Conservation (phyloP, 768 basidiomycete genomes). For the Fomitopsis serialis region DNA sequence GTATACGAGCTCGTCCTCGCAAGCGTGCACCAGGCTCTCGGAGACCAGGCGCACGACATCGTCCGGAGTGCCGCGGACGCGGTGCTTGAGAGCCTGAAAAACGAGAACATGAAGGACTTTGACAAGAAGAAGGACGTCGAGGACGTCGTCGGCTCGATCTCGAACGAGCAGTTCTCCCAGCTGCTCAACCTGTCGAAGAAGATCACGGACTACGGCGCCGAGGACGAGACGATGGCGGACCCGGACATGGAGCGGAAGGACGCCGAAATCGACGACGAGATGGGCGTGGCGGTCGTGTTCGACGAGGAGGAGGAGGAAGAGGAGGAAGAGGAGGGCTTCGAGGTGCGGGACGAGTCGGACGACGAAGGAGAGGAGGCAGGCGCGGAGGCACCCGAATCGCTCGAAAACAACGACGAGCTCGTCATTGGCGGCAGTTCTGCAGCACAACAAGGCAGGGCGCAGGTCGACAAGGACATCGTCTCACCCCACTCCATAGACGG, state of each 20-base stretch:
- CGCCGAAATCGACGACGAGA: slow-evolving; percentile 90
- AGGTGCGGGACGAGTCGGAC: slow-evolving; percentile 79
- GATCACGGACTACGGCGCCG: slow-evolving; percentile 91
- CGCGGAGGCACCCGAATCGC: slow-evolving; percentile 41
- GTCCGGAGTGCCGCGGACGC: slow-evolving; percentile 94
- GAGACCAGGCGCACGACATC: slow-evolving; percentile 95
- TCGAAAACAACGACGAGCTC: slow-evolving; percentile 60
- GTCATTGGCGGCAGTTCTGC: slow-evolving; percentile 64
- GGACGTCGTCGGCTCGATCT: slow-evolving; percentile 60
- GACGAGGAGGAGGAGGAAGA: slow-evolving; percentile 96
- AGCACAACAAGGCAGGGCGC: slow-evolving; percentile 38
- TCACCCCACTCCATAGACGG: slow-evolving; percentile 91
- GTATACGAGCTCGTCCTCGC: slow-evolving; percentile 91
- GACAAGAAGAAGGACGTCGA: slow-evolving; percentile 64
- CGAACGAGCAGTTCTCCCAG: slow-evolving; percentile 75
- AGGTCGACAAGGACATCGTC: slow-evolving; percentile 72
- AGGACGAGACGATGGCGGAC: slow-evolving; percentile 75
- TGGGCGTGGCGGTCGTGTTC: slow-evolving; percentile 96
- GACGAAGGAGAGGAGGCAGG: slow-evolving; percentile 65
- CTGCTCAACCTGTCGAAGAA: slow-evolving; percentile 86
- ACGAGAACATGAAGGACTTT: slow-evolving; percentile 11
- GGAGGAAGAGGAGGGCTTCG: slow-evolving; percentile 85
- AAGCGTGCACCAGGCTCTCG: slow-evolving; percentile 74
- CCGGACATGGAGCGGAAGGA: slow-evolving; percentile 79
- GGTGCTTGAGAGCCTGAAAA: slow-evolving; percentile 84